phyloP scores from a whole-genome alignment of 2,329 filamentous ascomycete species.

The Cytospora chrysosperma region DNA sequence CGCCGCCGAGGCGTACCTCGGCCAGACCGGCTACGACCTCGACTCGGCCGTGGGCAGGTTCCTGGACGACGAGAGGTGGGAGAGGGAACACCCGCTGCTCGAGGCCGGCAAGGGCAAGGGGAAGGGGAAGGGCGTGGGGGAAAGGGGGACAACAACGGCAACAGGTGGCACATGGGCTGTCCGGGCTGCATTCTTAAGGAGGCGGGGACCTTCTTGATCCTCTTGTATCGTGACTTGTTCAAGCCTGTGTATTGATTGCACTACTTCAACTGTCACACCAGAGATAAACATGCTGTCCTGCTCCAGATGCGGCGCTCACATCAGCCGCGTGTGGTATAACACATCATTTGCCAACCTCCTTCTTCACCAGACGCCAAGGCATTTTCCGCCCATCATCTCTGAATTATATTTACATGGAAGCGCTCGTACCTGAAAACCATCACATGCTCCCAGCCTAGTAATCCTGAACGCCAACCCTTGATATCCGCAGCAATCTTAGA shows the following conservation, averaged over 20 bases:
- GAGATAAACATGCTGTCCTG: neutral
- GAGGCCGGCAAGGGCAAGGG: constrained; percentile 35
- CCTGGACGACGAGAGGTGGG: constrained; percentile 74
- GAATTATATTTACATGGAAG: constrained; percentile 13
- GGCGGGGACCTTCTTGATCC: constrained; percentile 4
- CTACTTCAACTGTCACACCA: neutral
- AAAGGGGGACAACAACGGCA: neutral
- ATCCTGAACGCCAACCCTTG: constrained; percentile 17
- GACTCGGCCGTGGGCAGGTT: constrained; percentile 62
- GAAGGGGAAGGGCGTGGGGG: constrained; percentile 16
- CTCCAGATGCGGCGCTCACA: neutral
- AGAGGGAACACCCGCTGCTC: constrained; percentile 63
- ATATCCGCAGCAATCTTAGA: constrained; percentile 40
- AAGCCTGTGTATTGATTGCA: neutral
- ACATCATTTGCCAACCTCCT: neutral
- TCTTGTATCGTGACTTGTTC: neutral
- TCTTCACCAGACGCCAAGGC: constrained; percentile 15
- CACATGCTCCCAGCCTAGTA: constrained; percentile 6
- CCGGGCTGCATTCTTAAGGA: constrained; percentile 22
- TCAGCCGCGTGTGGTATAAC: neutral
- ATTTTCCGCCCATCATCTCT: constrained; percentile 13
- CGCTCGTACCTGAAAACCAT: constrained; percentile 17
- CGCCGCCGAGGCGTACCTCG: constrained; percentile 71
- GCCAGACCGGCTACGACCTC: constrained; percentile 67
- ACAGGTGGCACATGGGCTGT: constrained; percentile 19